Evolutionary conservation across 116 monocot genomes (phyloP), one percentile per base, ranked within the genome.

Genomic region (Zostera marina): DNA sequence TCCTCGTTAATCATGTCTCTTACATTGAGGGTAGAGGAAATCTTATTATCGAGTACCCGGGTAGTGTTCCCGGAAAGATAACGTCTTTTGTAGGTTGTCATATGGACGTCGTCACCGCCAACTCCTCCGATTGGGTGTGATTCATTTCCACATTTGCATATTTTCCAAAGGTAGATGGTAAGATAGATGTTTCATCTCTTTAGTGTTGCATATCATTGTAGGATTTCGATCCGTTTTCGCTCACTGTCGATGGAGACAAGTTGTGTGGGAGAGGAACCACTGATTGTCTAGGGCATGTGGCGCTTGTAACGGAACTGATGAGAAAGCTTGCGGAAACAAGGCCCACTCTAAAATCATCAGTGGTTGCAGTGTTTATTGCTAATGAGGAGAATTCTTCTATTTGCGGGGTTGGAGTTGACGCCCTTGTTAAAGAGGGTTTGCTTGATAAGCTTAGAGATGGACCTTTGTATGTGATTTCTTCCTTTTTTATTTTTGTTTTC

Each of bases 331-430:
- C 76, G 8, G 61, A 85, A 73, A 80, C 45, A 10, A 75, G 69
- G 70, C 88, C 82, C 13, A 46, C 20, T 42, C 75, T 94, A 21
- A 81, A 76, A 66, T 77, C 73, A 59, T 73, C 94, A 0, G 79
- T 94, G 14, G 85, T 94, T 3, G 88, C 88, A 0, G 88, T 94
- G 38, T 88, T 88, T 63, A 94, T 94, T 9, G 85, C 85, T 44
- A 94, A 94, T 56, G 94, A 94, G 60, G 88, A 94, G 69, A 88
- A 94, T 42, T 88, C 94, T 9, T 79, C 84, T 0, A 73, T 81
- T 41, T 24, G 56, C 11, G 93, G 94, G 9, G 51, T 94, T n/a
- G 88, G 94, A 3, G 82, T 85, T 1, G 94, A 94, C 54, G 82
- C 69, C 2, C 79, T 94, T 9, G 81, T 85, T 11, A 85, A 85